Percentiles rank a stretch among this genome's conserved stretches.
Conservation (phyloP, 352 stramenopile species). For the Pilasporangium apinafurcum region DNA sequence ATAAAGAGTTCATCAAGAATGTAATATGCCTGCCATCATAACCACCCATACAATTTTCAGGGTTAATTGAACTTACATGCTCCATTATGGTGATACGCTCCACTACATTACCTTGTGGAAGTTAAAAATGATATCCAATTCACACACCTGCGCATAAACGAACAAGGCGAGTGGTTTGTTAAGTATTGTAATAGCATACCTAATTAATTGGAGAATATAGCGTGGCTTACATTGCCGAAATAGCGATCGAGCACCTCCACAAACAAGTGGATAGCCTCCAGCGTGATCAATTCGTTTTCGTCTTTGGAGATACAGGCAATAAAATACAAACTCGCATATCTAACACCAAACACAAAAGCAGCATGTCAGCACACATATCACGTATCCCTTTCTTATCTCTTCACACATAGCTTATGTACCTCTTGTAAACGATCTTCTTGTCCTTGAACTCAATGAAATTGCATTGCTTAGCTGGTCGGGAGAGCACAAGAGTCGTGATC, state of each 20-base stretch:
- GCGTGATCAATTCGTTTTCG: constrained; percentile 97
- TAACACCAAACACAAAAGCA: constrained; percentile 11
- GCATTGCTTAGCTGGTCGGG: constrained; percentile 75
- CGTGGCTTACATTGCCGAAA: constrained; percentile 85
- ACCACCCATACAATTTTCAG: neutral
- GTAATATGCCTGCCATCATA: constrained; percentile 89
- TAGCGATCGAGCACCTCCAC: constrained; percentile 98
- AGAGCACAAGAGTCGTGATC: constrained; percentile 85
- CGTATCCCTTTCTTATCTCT: neutral
- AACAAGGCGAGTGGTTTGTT: constrained; percentile 56
- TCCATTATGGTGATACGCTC: too few relatives aligned
- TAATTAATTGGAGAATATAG: constrained; percentile 5
- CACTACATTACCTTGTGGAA: constrained; percentile 93
- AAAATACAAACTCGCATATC: constrained; percentile 97
- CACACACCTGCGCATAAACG: constrained; percentile 73
- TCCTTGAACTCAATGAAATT: constrained; percentile 98
- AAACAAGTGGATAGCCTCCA: constrained; percentile 98
- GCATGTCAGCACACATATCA: neutral
- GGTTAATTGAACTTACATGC: too few relatives aligned
- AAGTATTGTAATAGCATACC: constrained; percentile 37
- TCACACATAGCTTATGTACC: constrained; percentile 29
- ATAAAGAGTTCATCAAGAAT: constrained; percentile 99
- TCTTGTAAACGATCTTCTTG: constrained; percentile 98
- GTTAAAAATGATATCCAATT: constrained; percentile 99
- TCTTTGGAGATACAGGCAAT: constrained; percentile 93